These are phyloP conservation scores for Plasmodium sp. DNA, from an alignment of 169 alveolate genomes.

Conservation along the genomic window DNA sequence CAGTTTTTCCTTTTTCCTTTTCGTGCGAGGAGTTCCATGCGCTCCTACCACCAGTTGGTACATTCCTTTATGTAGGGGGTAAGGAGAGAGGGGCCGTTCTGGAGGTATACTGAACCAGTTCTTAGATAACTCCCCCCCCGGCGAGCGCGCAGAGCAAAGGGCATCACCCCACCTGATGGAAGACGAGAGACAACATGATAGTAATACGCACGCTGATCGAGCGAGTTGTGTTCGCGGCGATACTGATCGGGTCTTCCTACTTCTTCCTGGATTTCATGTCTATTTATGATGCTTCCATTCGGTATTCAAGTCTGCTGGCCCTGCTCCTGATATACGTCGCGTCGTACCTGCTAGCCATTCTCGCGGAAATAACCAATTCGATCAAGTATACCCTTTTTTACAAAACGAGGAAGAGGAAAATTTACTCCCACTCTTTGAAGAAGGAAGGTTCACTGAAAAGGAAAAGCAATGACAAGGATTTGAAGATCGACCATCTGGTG, in stretches of 20 bases:
- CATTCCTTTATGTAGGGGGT: neutral
- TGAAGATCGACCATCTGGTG: slow-evolving; percentile 5
- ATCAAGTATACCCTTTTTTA: slow-evolving; percentile 30
- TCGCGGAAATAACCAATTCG: slow-evolving; percentile 36
- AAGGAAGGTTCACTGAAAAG: neutral
- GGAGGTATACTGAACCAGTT: neutral
- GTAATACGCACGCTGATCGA: neutral
- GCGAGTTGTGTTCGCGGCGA: slow-evolving; percentile 4
- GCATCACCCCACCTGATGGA: neutral
- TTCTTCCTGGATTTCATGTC: slow-evolving; percentile 40
- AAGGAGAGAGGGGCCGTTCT: neutral
- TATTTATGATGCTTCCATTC: slow-evolving; percentile 9
- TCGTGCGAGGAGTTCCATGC: neutral
- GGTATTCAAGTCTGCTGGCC: slow-evolving; percentile 9
- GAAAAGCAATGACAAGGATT: slow-evolving; percentile 12
- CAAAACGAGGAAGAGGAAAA: slow-evolving; percentile 19
- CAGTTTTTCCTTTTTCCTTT: neutral
- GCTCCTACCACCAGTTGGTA: neutral
- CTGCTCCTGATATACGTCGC: slow-evolving; percentile 14
- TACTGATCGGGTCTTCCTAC: neutral
- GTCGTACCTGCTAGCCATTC: slow-evolving; percentile 20
- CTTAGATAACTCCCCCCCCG: neutral
- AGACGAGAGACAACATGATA: slow-evolving; percentile 1
- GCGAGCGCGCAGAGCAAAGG: neutral
- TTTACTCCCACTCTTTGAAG: slow-evolving; percentile 19